phyloP scores from a whole-genome alignment of 2,329 filamentous ascomycete genomes.

The Fusarium tuaranense region DNA sequence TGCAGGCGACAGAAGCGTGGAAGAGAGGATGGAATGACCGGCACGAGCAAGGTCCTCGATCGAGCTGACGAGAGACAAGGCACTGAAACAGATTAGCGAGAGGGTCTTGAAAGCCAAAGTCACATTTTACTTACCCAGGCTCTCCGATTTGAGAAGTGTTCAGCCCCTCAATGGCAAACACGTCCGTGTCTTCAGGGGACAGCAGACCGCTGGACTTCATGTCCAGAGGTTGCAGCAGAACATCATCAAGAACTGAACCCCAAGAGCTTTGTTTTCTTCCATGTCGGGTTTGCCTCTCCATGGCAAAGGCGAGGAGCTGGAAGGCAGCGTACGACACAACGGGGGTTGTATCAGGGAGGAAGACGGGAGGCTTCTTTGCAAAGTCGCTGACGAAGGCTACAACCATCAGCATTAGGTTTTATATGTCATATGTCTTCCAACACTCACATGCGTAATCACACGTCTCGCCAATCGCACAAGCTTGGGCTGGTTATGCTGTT shows the following conservation, averaged over 20 bases:
- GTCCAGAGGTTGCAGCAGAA: constrained; percentile 15
- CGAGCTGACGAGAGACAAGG: constrained; percentile 34
- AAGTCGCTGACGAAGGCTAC: constrained; percentile 21
- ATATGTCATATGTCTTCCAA: accelerated
- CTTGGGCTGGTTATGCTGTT: constrained; percentile 11
- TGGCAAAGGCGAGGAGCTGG: constrained; percentile 34
- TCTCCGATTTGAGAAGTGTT: constrained; percentile 23
- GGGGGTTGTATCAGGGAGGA: constrained; percentile 34
- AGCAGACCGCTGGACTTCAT: constrained; percentile 26
- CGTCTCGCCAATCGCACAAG: constrained; percentile 12
- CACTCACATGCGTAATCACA: constrained; percentile 27
- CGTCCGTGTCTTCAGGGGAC: background rate
- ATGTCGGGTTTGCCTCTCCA: constrained; percentile 11
- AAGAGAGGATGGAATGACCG: constrained; percentile 34
- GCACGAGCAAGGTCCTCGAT: constrained; percentile 34
- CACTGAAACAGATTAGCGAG: background rate
- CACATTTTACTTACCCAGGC: constrained; percentile 13
- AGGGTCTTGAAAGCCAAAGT: accelerated
- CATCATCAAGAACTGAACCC: background rate
- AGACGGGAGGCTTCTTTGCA: constrained; percentile 22
- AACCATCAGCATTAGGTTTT: background rate
- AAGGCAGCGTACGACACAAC: constrained; percentile 38
- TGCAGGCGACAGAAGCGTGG: constrained; percentile 31
- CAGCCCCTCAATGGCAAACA: constrained; percentile 23
- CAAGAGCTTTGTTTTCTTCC: background rate